These are phyloP conservation scores for Aspergillus fijiensis DNA, from an alignment of 2,329 filamentous ascomycete species.

Conservation along the genomic window DNA sequence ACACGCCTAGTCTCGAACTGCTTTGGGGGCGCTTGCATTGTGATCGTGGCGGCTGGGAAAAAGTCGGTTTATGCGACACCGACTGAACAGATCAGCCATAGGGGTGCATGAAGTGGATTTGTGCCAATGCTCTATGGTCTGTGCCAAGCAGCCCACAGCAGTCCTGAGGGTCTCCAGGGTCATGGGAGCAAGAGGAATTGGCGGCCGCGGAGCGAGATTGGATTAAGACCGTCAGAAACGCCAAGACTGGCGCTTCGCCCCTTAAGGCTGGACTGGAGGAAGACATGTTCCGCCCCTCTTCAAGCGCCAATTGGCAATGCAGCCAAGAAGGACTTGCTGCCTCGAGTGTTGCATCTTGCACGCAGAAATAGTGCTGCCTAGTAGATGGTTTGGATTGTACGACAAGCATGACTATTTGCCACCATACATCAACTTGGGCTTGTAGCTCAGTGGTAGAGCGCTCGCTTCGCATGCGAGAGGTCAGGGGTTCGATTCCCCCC, in stretches of 20 bases:
- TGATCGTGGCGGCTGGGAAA: background rate
- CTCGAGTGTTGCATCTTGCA: background rate
- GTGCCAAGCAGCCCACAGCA: background rate
- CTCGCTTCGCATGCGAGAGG: background rate
- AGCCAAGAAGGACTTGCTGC: background rate
- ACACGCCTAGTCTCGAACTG: background rate
- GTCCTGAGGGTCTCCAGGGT: background rate
- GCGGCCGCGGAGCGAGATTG: background rate
- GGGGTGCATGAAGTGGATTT: background rate
- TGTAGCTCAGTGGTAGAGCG: background rate
- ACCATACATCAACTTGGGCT: background rate
- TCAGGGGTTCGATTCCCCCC: background rate
- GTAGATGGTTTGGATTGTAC: fast-evolving
- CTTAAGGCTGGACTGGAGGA: background rate
- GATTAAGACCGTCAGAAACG: background rate
- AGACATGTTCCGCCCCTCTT: background rate
- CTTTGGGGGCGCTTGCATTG: background rate
- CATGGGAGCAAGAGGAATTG: background rate
- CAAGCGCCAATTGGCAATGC: background rate
- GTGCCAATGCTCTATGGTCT: background rate
- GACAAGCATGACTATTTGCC: background rate
- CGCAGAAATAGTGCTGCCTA: background rate
- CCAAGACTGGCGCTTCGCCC: background rate
- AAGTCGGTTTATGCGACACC: background rate
- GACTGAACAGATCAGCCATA: background rate